Base-by-base conservation (phyloP, 768 basidiomycete species). In the Agaricus sinodeliciosus region DNA sequence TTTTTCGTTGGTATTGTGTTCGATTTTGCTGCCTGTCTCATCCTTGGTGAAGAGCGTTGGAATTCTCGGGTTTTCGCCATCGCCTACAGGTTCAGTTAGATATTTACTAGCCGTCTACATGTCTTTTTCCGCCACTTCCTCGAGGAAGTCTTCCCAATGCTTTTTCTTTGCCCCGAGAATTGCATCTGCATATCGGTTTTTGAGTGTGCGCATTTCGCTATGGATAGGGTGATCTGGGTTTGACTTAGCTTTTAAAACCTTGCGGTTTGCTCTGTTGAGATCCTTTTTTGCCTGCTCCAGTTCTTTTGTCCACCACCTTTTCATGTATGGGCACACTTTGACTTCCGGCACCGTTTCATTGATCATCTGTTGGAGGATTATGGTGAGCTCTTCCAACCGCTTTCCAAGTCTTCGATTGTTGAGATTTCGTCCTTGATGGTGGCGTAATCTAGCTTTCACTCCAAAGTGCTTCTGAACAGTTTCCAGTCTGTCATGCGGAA, bases 111-210 rank as follows among this genome's bases (percentile, higher is more conserved):
- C 62, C 0, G 41, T 60, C 66, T 66, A 69, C 1, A 69, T 41
- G 0, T 57, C 52, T 0, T 39, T 37, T 0, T 16, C 36, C 0
- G 49, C 42, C 0, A 60, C 49, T 0, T 63, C 52, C 11, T 67
- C 62, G 1, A 70, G 60, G 52, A 58, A 73, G 2, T 62, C 54
- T 1, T 49, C 47, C 69, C 65, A 73, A 42, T 65, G 58, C 0
- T 47, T 47, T 0, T 45, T 46, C 43, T 69, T 71, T 0, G 65
- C 59, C 3, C 47, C 43, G 5, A 55, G 15, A 2, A 66, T 60
- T 0, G 28, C 57, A 0, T 64, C 53, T 0, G 51, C 37, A n/a
- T 65, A 65, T 1, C 39, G 45, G 13, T 63, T 65, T 3, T 54
- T 47, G 0, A 51, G 43, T 5, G 31, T 13, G 4, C 49, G 1